Evolutionary conservation across 345 rosid species (phyloP).

Genomic region (Boechera divaricarpa): DNA sequence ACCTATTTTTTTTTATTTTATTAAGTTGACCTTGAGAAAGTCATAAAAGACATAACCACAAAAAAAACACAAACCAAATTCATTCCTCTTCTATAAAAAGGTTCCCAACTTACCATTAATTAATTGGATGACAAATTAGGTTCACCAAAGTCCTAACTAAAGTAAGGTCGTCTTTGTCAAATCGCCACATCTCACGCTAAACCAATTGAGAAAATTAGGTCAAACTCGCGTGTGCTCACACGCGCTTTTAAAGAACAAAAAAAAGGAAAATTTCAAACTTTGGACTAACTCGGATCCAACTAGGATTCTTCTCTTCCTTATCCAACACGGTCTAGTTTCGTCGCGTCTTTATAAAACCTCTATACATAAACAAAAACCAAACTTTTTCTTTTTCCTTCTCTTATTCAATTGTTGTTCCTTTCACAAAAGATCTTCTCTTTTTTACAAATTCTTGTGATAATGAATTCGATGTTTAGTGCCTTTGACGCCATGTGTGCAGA

Average conservation of each 20-base stretch:
- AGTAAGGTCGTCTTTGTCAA: conserved; percentile 28
- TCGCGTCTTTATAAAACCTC: conserved; percentile 39
- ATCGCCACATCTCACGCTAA: conserved; percentile 32
- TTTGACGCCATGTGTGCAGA: conserved; percentile 72
- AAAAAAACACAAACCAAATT: neutral
- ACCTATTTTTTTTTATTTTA: neutral
- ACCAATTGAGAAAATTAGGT: conserved; percentile 25
- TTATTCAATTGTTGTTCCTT: neutral
- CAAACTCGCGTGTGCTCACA: conserved; percentile 10
- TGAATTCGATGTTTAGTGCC: conserved; percentile 83
- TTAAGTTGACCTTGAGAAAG: neutral
- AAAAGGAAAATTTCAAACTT: conserved; percentile 34
- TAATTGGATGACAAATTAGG: conserved; percentile 1
- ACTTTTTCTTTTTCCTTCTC: neutral
- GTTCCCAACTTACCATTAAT: conserved; percentile 14
- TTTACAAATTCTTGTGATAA: conserved; percentile 27
- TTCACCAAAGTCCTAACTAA: conserved; percentile 25
- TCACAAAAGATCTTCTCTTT: neutral
- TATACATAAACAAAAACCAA: neutral
- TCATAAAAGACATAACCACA: neutral
- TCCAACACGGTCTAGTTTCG: conserved; percentile 44
- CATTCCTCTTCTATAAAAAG: conserved; percentile 1
- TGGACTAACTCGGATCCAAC: conserved; percentile 34
- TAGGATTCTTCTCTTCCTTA: conserved; percentile 38
- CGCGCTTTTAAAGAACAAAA: neutral